phyloP scores from a whole-genome alignment of 768 basidiomycete genomes.

The Leccinum broughii region DNA sequence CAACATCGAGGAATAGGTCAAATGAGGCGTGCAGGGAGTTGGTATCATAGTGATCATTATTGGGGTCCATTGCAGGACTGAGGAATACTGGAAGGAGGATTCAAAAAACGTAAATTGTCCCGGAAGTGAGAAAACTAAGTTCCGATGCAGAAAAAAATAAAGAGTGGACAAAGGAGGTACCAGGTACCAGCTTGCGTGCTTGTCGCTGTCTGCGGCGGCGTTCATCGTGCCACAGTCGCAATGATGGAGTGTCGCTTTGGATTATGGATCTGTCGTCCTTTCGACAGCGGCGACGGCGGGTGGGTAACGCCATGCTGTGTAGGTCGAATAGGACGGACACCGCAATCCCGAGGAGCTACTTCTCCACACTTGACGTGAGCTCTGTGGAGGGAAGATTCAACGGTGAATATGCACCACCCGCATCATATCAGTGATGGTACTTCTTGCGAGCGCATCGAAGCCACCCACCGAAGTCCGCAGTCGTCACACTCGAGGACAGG shows the following conservation, averaged over 20 bases:
- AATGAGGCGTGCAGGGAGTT: conserved; percentile 8
- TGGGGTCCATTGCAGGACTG: conserved; percentile 17
- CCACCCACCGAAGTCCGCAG: conserved; percentile 68
- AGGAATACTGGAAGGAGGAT: background rate
- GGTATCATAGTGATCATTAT: conserved; percentile 17
- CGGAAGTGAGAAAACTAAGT: conserved; percentile 2
- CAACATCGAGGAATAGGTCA: conserved; percentile 11
- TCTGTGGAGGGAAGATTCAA: conserved; percentile 38
- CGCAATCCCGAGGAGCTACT: conserved; percentile 76
- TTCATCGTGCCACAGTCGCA: conserved; percentile 28
- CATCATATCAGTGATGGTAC: conserved; percentile 19
- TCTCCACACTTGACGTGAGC: conserved; percentile 90
- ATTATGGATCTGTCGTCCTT: conserved; percentile 28
- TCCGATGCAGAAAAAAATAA: conserved; percentile 10
- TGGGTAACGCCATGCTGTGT: conserved; percentile 23
- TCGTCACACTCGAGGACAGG: conserved; percentile 87
- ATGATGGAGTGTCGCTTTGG: conserved; percentile 29
- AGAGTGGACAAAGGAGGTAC: background rate
- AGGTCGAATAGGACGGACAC: conserved; percentile 45
- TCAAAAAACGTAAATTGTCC: conserved; percentile 17
- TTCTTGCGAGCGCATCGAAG: conserved; percentile 13
- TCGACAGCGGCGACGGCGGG: conserved; percentile 27
- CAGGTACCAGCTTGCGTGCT: conserved; percentile 11
- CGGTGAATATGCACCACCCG: conserved; percentile 4
- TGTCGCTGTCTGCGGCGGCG: conserved; percentile 16